Percentiles rank a stretch among this genome's conserved stretches.
Evolutionary conservation across 805 yeast species (phyloP).

Genomic region (Wickerhamomyces silvicola): DNA sequence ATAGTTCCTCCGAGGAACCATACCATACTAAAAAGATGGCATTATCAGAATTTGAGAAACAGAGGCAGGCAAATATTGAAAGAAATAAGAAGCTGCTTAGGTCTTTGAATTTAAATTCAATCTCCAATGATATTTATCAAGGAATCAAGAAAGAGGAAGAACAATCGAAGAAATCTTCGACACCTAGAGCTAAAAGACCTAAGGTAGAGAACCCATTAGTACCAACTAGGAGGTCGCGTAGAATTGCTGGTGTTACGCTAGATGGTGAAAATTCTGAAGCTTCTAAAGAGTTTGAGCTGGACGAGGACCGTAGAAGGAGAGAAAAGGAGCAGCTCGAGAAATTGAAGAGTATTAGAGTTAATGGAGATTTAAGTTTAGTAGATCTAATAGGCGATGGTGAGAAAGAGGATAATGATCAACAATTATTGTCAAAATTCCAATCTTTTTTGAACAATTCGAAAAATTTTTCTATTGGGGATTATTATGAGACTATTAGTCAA

Average conservation of each 20-base stretch:
- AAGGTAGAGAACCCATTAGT: constrained; percentile 22
- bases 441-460: constrained; percentile 21
- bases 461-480: constrained; percentile 60
- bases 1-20: no score
- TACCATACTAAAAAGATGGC: no score
- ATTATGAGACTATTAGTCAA: constrained; percentile 46
- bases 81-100: constrained; percentile 72
- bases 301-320: constrained; percentile 25
- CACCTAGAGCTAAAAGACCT: constrained; percentile 17
- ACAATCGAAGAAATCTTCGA: constrained; percentile 15
- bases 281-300: constrained; percentile 16
- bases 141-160: constrained; percentile 35
- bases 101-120: constrained; percentile 59
- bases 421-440: constrained; percentile 26
- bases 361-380: constrained; percentile 57
- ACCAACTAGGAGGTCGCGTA: constrained; percentile 71
- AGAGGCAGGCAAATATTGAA: constrained; percentile 71
- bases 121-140: constrained; percentile 45
- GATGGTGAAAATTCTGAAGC: constrained; percentile 39
- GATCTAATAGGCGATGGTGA: constrained; percentile 47
- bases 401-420: constrained; percentile 26
- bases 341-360: constrained; percentile 50
- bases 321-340: constrained; percentile 38
- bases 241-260: constrained; percentile 65
- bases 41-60: constrained; percentile 62